Base-by-base conservation (phyloP, 2,329 filamentous ascomycete species). In the Ilyonectria robusta region DNA sequence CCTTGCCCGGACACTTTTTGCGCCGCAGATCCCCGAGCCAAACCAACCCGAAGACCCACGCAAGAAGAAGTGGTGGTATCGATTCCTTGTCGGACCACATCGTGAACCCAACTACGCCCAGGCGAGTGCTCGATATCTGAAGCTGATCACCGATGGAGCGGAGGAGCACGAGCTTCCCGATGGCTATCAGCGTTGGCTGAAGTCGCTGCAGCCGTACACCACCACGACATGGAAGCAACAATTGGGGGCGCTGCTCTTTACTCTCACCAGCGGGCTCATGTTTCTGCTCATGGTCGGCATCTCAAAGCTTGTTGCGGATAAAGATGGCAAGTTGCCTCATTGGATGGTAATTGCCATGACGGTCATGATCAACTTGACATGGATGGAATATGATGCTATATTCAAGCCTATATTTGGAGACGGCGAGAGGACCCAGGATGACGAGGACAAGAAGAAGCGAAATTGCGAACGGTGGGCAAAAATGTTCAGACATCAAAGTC, bases 1-100 rank as follows among this genome's bases (percentile, higher is more conserved):
- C 83, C 88, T 93, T 73, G 94, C 94, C 1, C 93, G 94, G 77
- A 98, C 95, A 0, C 87, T 99, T 1, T 93, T 93, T 76, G 92
- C 92, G 0, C 92, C 94, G 1, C 80, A 81, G 11, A 69, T 87
- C 6, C 83, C 84, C 3, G 78, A 79, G 6, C 61, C 79, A 2
- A 76, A 76, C 6, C 63, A 73, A 40, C 80, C 61, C 57, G 77
- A 70, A 60, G 77, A 72, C 51, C 73, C 79, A 42, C 77, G 77
- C n/a, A 82, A 82, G 8, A 66, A 74, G 40, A 78, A 74, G n/a
- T 85, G 84, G 84, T 83, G 84, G 78, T 73, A 79, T 57, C 84
- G 85, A 42, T 80, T 91, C 26, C 77, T 84, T 7, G 71, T 78
- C 2, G 81, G 81, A 3, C 79, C 79, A 3, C 80, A 85, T 29